Percentiles rank a stretch among this genome's conserved stretches.
phyloP scores from a whole-genome alignment of 2,329 filamentous ascomycete genomes.

The Cadophora sp. region DNA sequence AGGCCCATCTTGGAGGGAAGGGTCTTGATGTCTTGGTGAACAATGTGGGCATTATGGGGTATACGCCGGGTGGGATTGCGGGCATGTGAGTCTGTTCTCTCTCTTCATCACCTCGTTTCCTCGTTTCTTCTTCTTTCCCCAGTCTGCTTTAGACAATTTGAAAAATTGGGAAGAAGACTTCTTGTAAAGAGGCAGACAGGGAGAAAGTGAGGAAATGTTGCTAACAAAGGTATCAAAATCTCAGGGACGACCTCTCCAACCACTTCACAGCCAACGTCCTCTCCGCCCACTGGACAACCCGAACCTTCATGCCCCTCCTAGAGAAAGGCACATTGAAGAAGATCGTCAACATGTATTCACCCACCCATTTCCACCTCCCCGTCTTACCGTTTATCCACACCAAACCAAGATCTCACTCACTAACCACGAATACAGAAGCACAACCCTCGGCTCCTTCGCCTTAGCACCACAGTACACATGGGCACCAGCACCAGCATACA shows the following conservation, averaged over 20 bases:
- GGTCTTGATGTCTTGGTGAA: conserved; percentile 56
- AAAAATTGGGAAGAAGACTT: no score
- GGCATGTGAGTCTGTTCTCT: conserved; percentile 18
- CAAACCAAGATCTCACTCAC: neutral
- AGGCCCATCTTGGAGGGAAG: conserved; percentile 45
- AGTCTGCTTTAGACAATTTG: no score
- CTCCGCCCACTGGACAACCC: conserved; percentile 49
- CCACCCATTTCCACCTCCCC: neutral
- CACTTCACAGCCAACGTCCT: conserved; percentile 49
- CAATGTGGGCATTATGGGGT: conserved; percentile 48
- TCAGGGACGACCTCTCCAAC: conserved; percentile 40
- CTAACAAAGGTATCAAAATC: neutral
- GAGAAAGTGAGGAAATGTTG: neutral
- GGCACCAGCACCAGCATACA: conserved; percentile 49
- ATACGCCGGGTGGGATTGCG: conserved; percentile 19
- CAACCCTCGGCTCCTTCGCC: conserved; percentile 28
- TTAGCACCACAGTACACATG: conserved; percentile 46
- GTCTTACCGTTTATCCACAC: no score
- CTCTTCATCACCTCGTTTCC: neutral
- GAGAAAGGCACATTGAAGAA: conserved; percentile 31
- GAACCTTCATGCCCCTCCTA: conserved; percentile 33
- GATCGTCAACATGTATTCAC: conserved; percentile 32
- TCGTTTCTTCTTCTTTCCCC: no score
- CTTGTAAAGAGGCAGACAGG: no score
- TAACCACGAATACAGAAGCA: conserved; percentile 8